phyloP scores from a whole-genome alignment of 768 basidiomycete species.

The Saitozyma podzolica region DNA sequence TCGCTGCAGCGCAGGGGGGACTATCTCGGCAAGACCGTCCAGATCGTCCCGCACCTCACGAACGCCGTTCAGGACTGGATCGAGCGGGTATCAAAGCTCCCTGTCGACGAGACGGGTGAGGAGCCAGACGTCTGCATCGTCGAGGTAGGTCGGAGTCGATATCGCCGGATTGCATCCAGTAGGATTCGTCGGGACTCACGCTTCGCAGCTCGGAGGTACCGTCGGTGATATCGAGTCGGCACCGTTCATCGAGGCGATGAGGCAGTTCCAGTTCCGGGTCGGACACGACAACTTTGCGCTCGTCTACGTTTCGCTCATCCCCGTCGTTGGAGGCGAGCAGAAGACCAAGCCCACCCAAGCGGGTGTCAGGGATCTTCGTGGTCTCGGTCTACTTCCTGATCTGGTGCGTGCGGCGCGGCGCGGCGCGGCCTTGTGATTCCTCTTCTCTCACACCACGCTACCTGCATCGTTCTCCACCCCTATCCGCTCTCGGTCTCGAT shows the following conservation, averaged over 20 bases:
- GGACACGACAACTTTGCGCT: conserved; percentile 95
- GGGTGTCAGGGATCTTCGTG: conserved; percentile 87
- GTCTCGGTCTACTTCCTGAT: conserved; percentile 88
- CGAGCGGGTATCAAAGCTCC: conserved; percentile 87
- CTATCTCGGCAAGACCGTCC: conserved; percentile 96
- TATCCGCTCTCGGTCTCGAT: no score
- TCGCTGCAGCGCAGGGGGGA: conserved; percentile 56
- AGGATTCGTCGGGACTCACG: background rate
- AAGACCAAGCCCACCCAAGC: conserved; percentile 99
- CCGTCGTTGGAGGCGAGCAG: conserved; percentile 97
- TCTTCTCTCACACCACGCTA: no score
- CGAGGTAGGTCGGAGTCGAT: conserved; percentile 63
- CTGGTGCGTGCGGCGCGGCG: conserved; percentile 60
- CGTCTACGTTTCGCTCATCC: conserved; percentile 95
- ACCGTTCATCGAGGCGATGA: conserved; percentile 96
- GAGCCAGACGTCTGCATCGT: conserved; percentile 96
- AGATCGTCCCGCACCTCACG: conserved; percentile 94
- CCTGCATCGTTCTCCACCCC: no score
- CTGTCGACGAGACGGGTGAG: conserved; percentile 89
- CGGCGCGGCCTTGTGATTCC: background rate
- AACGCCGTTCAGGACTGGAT: conserved; percentile 99
- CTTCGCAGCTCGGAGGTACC: conserved; percentile 81
- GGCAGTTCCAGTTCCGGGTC: conserved; percentile 99
- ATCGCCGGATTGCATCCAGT: background rate
- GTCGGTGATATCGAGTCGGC: conserved; percentile 99